Base-by-base conservation (phyloP, 1,284 basidiomycete species). In the Ustilago loliicola region DNA sequence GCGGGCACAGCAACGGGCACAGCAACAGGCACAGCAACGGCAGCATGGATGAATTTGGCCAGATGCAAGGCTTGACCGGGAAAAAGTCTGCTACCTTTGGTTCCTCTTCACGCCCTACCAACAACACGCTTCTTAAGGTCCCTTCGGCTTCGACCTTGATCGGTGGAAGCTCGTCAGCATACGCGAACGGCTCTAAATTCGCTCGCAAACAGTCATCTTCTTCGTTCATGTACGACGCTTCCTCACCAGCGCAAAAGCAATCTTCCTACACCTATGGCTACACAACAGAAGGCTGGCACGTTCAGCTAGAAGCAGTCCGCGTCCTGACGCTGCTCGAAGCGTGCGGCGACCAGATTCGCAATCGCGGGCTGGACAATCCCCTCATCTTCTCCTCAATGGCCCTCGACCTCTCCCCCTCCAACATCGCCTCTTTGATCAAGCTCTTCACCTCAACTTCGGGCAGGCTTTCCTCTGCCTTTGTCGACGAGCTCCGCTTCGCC, bases 341-440 rank as follows among this genome's bases (percentile, higher is more conserved):
- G 8, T 81, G 81, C 45, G 70, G 63, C 4, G 66, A 78, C 25
- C 79, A 80, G 56, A 84, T 85, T 29, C 75, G 83, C 21, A 72
- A 40, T n/a, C 63, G 81, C 50, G 84, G 83, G 47, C 77, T 85
- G 9, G 84, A 84, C 59, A 68, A 73, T 21, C 83, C 84, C 7
- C 77, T 84, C 42, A 81, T 86, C 61, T 83, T 86, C 55, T 85
- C 84, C 30, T 84, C 82, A 3, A 83, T 85, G 82, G 85, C 85
- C 1, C 65, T 83, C 4, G 84, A 83, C 45, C 79, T 86, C 4
- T 84, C 81, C 2, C 64, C 83, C 13, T 11, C 68, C 54, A 80
- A 72, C 29, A 73, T 76, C 10, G 58, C 60, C 6, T 81, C 81
- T 3, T 69, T 86, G 17, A 78, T 86, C 61, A 60, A 59, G n/a